Conservation (phyloP, 2,329 filamentous ascomycete genomes). For the Ophiocordyceps australis region DNA sequence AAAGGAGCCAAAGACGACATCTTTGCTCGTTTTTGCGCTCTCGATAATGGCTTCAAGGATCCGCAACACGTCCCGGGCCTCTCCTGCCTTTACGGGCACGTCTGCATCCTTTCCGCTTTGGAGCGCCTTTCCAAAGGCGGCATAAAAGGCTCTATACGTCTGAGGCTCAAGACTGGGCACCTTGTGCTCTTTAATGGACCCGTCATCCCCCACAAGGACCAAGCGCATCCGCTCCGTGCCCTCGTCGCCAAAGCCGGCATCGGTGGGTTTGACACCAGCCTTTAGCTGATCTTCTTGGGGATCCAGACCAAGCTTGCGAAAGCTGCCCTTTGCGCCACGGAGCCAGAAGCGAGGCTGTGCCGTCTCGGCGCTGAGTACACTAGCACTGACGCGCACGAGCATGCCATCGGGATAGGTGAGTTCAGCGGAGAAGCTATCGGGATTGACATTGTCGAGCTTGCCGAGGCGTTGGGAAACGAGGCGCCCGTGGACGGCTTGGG, state of each 20-base stretch:
- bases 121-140: constrained; percentile 27
- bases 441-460: constrained; percentile 24
- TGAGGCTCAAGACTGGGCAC: constrained; percentile 41
- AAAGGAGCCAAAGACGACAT: constrained; percentile 22
- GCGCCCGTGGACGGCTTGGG: constrained; percentile 46
- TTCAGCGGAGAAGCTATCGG: constrained; percentile 43
- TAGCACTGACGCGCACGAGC: constrained; percentile 51
- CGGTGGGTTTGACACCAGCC: constrained; percentile 39
- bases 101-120: constrained; percentile 27
- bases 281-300: constrained; percentile 59
- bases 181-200: constrained; percentile 26
- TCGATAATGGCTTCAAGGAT: constrained; percentile 33
- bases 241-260: constrained; percentile 48
- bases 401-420: constrained; percentile 46
- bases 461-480: constrained; percentile 46
- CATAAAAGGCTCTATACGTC: constrained; percentile 55
- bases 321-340: constrained; percentile 55
- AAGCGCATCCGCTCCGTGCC: constrained; percentile 39
- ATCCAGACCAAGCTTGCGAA: constrained; percentile 54
- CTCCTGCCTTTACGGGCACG: constrained; percentile 30
- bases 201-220: constrained; percentile 32
- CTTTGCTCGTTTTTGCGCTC: constrained; percentile 27
- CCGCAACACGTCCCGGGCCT: constrained; percentile 32
- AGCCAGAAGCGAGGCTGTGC: constrained; percentile 63
- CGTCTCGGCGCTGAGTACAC: constrained; percentile 48